Conservation (phyloP, 768 basidiomycete genomes). For the Ramaria sp. region DNA sequence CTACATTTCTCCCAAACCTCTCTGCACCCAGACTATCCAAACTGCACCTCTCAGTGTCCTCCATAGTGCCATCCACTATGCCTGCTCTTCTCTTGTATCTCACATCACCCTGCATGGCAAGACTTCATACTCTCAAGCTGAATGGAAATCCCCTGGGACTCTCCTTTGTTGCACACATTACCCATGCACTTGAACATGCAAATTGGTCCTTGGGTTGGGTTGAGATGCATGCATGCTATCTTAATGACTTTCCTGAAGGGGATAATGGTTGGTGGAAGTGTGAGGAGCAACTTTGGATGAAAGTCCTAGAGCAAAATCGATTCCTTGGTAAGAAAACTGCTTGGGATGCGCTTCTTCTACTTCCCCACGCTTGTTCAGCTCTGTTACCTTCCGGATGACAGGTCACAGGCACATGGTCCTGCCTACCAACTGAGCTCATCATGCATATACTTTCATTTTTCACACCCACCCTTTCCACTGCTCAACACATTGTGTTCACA, state of each 20-base stretch:
- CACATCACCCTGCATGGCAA: no score
- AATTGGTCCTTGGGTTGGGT: constrained; percentile 40
- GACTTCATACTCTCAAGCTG: constrained; percentile 36
- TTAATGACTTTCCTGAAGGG: constrained; percentile 3
- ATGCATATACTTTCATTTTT: constrained; percentile 46
- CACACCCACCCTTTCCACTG: constrained; percentile 43
- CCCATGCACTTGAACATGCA: constrained; percentile 30
- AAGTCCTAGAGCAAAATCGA: constrained; percentile 33
- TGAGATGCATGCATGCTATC: constrained; percentile 37
- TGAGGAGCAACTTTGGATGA: constrained; percentile 21
- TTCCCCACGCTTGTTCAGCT: constrained; percentile 38
- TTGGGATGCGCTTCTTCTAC: constrained; percentile 37
- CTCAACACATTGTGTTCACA: constrained; percentile 44
- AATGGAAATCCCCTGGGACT: constrained; percentile 46
- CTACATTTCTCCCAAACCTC: constrained; percentile 38
- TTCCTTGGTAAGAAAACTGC: constrained; percentile 27
- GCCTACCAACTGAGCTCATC: constrained; percentile 48
- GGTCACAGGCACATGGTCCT: neutral
- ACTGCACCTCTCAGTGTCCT: constrained; percentile 43
- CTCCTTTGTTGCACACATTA: constrained; percentile 32
- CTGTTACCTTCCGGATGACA: constrained; percentile 18
- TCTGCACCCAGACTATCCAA: constrained; percentile 37
- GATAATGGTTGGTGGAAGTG: constrained; percentile 24
- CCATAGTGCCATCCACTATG: constrained; percentile 31
- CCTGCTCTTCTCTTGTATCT: constrained; percentile 38